Percentiles rank a stretch among this genome's conserved stretches.
These are phyloP conservation scores for Venturia effusa DNA, from an alignment of 2,329 filamentous ascomycete species.

Conservation along the genomic window DNA sequence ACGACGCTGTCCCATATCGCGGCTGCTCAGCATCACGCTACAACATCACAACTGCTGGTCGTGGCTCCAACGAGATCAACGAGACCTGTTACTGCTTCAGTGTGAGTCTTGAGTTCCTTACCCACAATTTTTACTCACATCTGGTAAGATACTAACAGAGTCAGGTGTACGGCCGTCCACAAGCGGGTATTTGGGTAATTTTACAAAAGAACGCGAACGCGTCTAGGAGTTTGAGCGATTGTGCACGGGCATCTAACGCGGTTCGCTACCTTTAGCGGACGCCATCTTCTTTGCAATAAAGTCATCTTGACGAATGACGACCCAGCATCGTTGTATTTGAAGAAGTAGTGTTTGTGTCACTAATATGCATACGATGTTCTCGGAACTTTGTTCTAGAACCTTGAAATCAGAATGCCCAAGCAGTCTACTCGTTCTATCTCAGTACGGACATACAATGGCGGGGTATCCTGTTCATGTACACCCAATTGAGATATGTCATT, in stretches of 20 bases:
- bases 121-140: background rate
- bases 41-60: constrained; percentile 49
- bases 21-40: constrained; percentile 50
- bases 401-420: too few species aligned
- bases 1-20: constrained; percentile 47
- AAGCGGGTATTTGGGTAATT: constrained; percentile 39
- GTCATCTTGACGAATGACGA: background rate
- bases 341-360: too few species aligned
- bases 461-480: too few species aligned
- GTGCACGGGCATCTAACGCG: constrained; percentile 34
- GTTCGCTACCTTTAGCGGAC: constrained; percentile 7
- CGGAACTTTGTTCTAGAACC: too few species aligned
- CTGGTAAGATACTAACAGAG: too few species aligned
- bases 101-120: constrained; percentile 22
- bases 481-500: too few species aligned
- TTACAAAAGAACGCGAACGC: too few species aligned
- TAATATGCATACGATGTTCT: too few species aligned
- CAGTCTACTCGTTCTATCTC: too few species aligned
- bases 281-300: constrained; percentile 1
- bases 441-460: too few species aligned
- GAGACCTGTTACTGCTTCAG: constrained; percentile 61
- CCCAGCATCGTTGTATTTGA: too few species aligned
- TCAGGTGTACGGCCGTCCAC: constrained; percentile 40
- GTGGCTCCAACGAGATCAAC: constrained; percentile 43
- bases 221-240: constrained; percentile 40